Evolutionary conservation across 345 rosid species (phyloP), one percentile per base, ranked within the genome.

Genomic region (Citrus unshiu): DNA sequence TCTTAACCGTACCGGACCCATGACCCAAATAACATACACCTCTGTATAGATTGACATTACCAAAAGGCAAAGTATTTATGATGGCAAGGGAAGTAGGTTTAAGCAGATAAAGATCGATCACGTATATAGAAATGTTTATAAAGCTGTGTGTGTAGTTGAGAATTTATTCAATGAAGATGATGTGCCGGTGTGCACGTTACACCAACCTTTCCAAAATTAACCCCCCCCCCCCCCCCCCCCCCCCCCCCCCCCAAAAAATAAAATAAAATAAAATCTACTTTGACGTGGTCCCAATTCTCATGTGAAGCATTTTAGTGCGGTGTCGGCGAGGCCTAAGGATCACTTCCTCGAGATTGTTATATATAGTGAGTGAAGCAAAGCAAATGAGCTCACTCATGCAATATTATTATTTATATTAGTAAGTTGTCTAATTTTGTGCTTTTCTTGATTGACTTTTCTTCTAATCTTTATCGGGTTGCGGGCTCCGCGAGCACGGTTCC

Each of bases 111-210:
- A 69, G 43, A 69, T 21, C 24, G 51, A 46, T 13, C 18, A 46
- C 51, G 0, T 46, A 27, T 59, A 68, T 58, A 68, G 49, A 68
- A 16, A 43, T 37, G 39, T 8, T 73, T 59, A 14, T 13, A 62
- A 83, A 82, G 85, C 60, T 83, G 65, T 35, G 60, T 56, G 76
- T 56, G 76, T 82, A 80, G 88, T 83, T 86, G 89, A 81, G 84
- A 73, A 14, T 64, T 70, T 83, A 86, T 82, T 86, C 58, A 86
- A 78, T 82, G 85, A 59, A 56, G 78, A 73, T 37, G 70, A 78
- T 77, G 81, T 75, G 71, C 74, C 19, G 63, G 77, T 74, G 72
- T 32, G 75, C 81, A 81, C 58, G 76, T 67, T 74, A 5, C 84
- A 13, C 51, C 19, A 22, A 77, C 84, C 24, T 80, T 76, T 79